phyloP scores from a whole-genome alignment of 1,139 yeast species.

The Debaryomyces fabryi region DNA sequence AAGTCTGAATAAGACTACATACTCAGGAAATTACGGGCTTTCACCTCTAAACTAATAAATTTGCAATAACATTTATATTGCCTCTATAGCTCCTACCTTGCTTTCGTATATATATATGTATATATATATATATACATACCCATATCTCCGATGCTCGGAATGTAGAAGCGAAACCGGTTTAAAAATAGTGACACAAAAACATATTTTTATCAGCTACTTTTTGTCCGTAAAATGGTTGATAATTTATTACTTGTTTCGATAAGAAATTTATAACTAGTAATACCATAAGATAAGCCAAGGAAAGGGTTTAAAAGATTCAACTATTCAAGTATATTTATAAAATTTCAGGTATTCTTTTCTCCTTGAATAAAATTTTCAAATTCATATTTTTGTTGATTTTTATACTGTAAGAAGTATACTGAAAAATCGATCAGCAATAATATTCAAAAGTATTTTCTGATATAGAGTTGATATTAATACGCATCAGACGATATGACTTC shows the following conservation, averaged over 20 bases:
- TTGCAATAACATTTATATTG: background rate
- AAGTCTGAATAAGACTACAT: background rate
- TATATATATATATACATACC: too few species aligned
- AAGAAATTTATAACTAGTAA: slow-evolving; percentile 1
- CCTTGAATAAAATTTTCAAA: background rate
- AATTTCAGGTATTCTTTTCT: background rate
- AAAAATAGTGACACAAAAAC: background rate
- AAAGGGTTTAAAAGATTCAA: slow-evolving; percentile 6
- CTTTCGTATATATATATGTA: background rate
- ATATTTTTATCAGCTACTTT: slow-evolving; percentile 2
- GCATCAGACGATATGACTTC: slow-evolving; percentile 31
- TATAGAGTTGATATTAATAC: background rate
- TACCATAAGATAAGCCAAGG: slow-evolving; percentile 6
- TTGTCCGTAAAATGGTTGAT: background rate
- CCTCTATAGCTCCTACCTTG: background rate
- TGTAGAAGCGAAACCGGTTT: background rate
- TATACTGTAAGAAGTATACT: background rate
- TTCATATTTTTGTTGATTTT: background rate
- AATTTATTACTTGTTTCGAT: background rate
- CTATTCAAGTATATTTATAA: background rate
- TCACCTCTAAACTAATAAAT: background rate
- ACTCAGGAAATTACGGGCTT: background rate
- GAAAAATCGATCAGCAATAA: background rate
- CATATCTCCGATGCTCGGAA: background rate
- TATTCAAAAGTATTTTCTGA: background rate